Percentiles rank a stretch among this genome's conserved stretches.
These are phyloP conservation scores for Torulaspora quercuum DNA, from an alignment of 805 yeast genomes.

Conservation along the genomic window DNA sequence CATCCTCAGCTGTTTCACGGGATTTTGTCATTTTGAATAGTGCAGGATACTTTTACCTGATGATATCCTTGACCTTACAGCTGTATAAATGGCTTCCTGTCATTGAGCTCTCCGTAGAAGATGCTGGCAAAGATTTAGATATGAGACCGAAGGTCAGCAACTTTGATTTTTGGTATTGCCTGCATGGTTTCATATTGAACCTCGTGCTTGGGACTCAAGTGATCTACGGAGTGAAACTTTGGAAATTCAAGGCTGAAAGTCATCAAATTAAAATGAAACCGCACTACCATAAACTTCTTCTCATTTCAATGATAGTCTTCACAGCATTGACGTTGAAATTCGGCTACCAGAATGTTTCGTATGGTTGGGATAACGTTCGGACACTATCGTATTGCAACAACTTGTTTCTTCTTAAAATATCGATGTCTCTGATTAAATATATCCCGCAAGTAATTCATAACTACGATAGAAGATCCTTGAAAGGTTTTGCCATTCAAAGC, in stretches of 20 bases:
- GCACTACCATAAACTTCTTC: constrained; percentile 23
- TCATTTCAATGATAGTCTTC: constrained; percentile 18
- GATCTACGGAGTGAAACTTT: constrained; percentile 34
- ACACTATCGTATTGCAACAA: constrained; percentile 28
- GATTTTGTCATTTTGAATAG: constrained; percentile 48
- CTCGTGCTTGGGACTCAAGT: constrained; percentile 43
- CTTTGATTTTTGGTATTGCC: constrained; percentile 47
- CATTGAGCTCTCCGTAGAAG: constrained; percentile 20
- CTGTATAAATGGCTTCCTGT: constrained; percentile 37
- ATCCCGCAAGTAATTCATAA: constrained; percentile 86
- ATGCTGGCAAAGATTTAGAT: constrained; percentile 25
- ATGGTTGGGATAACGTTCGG: constrained; percentile 26
- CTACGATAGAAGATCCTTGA: constrained; percentile 69
- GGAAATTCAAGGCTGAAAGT: constrained; percentile 35
- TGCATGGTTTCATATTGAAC: constrained; percentile 46
- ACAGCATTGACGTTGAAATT: constrained; percentile 18
- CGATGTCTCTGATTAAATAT: constrained; percentile 49
- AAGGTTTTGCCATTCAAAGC: constrained; percentile 75
- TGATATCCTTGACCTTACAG: constrained; percentile 44
- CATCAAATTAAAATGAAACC: constrained; percentile 27
- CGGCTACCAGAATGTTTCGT: constrained; percentile 6
- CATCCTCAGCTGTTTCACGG: constrained; percentile 49
- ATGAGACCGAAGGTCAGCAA: constrained; percentile 41
- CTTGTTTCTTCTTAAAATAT: constrained; percentile 40
- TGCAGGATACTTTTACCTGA: constrained; percentile 46